A percentile compares a stretch with the other conserved stretches of the same genome.
phyloP scores from a whole-genome alignment of 176 grass and related monocot species.

The Musa schizocarpa region DNA sequence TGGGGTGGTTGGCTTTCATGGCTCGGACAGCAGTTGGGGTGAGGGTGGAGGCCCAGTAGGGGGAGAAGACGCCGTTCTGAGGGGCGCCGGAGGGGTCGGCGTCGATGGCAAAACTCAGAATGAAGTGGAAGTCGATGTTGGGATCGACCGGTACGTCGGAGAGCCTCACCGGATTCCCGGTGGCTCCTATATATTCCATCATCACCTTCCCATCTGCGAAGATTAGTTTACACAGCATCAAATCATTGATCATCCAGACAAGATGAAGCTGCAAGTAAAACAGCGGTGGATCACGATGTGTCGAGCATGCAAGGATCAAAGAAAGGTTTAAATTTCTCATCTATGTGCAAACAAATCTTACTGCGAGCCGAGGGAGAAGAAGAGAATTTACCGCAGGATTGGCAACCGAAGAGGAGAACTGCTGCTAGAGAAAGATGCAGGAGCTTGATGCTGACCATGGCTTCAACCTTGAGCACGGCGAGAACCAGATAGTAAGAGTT shows the following conservation, averaged over 20 bases:
- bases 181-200: conserved; percentile 22
- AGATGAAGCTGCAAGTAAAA: no score
- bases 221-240: neutral
- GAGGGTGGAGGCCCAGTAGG: conserved; percentile 10
- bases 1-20: neutral
- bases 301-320: no score
- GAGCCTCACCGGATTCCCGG: neutral
- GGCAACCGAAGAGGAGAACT: neutral
- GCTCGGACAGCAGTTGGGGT: neutral
- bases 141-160: conserved; percentile 8
- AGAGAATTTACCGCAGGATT: neutral
- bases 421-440: neutral
- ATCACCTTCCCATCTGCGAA: conserved; percentile 22
- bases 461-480: neutral
- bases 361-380: neutral
- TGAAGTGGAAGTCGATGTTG: conserved; percentile 14
- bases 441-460: conserved; percentile 1
- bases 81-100: neutral
- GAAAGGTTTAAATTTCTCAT: neutral
- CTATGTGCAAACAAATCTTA: neutral
- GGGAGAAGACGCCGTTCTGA: conserved; percentile 9
- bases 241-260: no score
- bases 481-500: neutral
- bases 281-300: no score
- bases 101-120: conserved; percentile 14